Evolutionary conservation across 1,284 basidiomycete genomes (phyloP).

Genomic region (Chondrostereum purpureum): DNA sequence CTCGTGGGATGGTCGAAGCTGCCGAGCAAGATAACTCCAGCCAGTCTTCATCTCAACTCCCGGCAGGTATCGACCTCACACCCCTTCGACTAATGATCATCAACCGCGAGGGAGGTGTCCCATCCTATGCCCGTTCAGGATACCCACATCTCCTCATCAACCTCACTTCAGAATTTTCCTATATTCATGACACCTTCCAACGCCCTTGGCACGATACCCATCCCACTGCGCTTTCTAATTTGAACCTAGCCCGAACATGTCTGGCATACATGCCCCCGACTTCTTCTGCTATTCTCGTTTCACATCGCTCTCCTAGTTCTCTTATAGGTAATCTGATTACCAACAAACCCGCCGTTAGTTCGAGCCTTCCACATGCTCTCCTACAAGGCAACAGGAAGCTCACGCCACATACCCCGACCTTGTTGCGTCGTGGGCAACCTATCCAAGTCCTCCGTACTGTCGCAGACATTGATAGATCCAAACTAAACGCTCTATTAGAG

Average conservation of each 20-base stretch:
- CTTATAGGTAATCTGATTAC: constrained; percentile 98
- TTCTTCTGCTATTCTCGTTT: constrained; percentile 93
- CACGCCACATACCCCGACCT: constrained; percentile 87
- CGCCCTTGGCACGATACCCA: constrained; percentile 73
- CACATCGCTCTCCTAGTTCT: constrained; percentile 91
- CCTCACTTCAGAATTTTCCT: constrained; percentile 80
- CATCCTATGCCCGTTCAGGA: constrained; percentile 93
- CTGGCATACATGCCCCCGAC: constrained; percentile 89
- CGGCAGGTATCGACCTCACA: constrained; percentile 67
- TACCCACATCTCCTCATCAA: constrained; percentile 97
- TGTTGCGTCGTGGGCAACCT: constrained; percentile 84
- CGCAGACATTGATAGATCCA: constrained; percentile 64
- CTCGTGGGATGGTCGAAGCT: constrained; percentile 79
- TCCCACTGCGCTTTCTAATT: constrained; percentile 84
- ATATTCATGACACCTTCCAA: constrained; percentile 85
- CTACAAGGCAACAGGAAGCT: constrained; percentile 81
- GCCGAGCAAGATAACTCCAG: constrained; percentile 34
- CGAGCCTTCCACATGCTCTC: constrained; percentile 89
- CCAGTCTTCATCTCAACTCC: constrained; percentile 22
- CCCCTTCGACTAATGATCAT: constrained; percentile 97
- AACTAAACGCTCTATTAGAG: constrained; percentile 81
- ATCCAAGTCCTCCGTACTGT: constrained; percentile 74
- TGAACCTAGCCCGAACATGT: constrained; percentile 84
- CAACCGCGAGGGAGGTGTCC: constrained; percentile 94
- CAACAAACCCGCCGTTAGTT: constrained; percentile 95